Conservation (phyloP, 441 rosid species). For the Capsella rubella region DNA sequence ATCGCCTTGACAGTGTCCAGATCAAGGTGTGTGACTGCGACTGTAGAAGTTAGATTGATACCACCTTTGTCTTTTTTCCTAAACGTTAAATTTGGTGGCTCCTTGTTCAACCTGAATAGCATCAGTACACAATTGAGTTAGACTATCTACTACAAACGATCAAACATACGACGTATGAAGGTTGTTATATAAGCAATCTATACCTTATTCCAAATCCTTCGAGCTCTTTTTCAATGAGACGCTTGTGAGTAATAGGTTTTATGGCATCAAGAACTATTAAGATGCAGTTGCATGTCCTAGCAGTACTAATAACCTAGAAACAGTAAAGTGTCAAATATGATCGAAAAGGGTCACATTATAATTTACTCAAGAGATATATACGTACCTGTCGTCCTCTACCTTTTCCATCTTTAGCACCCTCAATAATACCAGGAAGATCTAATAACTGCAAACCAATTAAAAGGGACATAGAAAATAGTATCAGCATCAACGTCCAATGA, state of each 20-base stretch:
- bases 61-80: constrained; percentile 99
- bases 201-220: constrained; percentile 99
- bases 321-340: constrained; percentile 23
- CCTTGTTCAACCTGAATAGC: constrained; percentile 86
- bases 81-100: constrained; percentile 98
- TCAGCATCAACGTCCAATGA: constrained; percentile 11
- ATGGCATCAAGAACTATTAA: constrained; percentile 96
- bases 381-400: constrained; percentile 98
- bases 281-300: constrained; percentile 97
- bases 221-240: constrained; percentile 95
- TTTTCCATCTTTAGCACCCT: constrained; percentile 99
- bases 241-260: constrained; percentile 98
- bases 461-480: constrained; percentile 1
- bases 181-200: background rate
- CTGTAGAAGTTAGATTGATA: constrained; percentile 86
- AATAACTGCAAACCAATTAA: constrained; percentile 60
- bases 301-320: constrained; percentile 92
- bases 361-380: constrained; percentile 8
- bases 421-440: constrained; percentile 98
- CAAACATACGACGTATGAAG: background rate
- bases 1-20: constrained; percentile 96
- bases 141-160: constrained; percentile 2
- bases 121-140: constrained; percentile 25
- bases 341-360: background rate
- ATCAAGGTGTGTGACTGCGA: constrained; percentile 83